Conservation (phyloP, 306 rosid species). For the Pueraria montana region DNA sequence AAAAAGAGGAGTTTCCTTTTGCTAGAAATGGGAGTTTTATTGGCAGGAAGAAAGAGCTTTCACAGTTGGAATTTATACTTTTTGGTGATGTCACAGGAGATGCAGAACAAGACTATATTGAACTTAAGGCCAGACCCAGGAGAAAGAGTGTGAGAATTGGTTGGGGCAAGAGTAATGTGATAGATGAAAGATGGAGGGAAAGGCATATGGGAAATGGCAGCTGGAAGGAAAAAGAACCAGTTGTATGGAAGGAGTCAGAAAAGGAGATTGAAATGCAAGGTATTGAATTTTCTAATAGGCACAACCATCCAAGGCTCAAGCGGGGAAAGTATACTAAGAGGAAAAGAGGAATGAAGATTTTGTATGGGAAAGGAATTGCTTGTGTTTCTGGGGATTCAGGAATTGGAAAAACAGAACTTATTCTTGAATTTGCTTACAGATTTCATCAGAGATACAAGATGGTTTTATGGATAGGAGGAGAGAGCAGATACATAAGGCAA, state of each 20-base stretch:
- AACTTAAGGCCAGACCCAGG: constrained; percentile 81
- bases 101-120: constrained; percentile 80
- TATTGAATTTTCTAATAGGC: constrained; percentile 63
- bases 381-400: constrained; percentile 87
- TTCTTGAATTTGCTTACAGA: constrained; percentile 90
- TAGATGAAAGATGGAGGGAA: constrained; percentile 72
- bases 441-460: constrained; percentile 89
- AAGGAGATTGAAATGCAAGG: constrained; percentile 88
- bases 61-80: constrained; percentile 84
- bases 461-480: constrained; percentile 92
- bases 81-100: constrained; percentile 82
- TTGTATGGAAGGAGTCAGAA: constrained; percentile 89
- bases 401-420: constrained; percentile 93
- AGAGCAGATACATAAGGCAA: constrained; percentile 82
- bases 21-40: constrained; percentile 73
- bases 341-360: constrained; percentile 66
- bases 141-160: constrained; percentile 73
- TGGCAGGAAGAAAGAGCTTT: constrained; percentile 86
- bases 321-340: constrained; percentile 65
- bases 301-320: constrained; percentile 62
- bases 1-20: constrained; percentile 86
- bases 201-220: constrained; percentile 47
- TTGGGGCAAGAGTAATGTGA: constrained; percentile 66
- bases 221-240: constrained; percentile 82
- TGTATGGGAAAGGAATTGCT: constrained; percentile 89